phyloP scores from a whole-genome alignment of 495 filamentous ascomycete genomes.

The Astrocystis sublimbata region DNA sequence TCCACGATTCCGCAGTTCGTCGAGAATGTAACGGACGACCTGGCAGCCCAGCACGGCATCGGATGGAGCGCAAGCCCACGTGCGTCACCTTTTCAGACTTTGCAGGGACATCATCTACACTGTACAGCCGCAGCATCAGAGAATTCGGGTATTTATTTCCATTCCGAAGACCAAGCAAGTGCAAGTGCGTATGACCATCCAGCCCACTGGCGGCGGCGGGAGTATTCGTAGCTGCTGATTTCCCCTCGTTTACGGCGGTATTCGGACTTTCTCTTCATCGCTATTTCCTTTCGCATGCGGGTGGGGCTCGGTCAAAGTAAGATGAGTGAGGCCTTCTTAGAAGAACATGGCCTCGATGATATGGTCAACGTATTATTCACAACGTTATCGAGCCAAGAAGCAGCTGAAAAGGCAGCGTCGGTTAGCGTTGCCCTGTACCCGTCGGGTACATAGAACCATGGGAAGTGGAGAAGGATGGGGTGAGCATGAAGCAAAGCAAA shows the following conservation, averaged over 20 bases:
- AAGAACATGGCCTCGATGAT: not conserved
- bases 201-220: constrained; percentile 6
- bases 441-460: constrained; percentile 14
- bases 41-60: no score
- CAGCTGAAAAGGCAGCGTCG: constrained; percentile 13
- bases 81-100: constrained; percentile 5
- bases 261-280: not conserved
- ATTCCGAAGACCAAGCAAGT: not conserved
- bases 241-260: not conserved
- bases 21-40: not conserved
- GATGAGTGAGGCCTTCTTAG: constrained; percentile 5
- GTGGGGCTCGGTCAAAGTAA: not conserved
- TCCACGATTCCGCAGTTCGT: not conserved
- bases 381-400: constrained; percentile 10
- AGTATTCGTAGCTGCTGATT: not conserved
- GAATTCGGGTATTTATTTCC: no score
- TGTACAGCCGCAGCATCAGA: not conserved
- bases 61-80: constrained; percentile 1
- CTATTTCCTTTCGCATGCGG: not conserved
- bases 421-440: not conserved
- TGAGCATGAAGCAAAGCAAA: no score
- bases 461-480: not conserved
- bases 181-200: constrained; percentile 9
- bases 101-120: not conserved
- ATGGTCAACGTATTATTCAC: not conserved